Evolutionary conservation across 2,329 filamentous ascomycete genomes (phyloP).

Genomic region (Huntiella omanensis): DNA sequence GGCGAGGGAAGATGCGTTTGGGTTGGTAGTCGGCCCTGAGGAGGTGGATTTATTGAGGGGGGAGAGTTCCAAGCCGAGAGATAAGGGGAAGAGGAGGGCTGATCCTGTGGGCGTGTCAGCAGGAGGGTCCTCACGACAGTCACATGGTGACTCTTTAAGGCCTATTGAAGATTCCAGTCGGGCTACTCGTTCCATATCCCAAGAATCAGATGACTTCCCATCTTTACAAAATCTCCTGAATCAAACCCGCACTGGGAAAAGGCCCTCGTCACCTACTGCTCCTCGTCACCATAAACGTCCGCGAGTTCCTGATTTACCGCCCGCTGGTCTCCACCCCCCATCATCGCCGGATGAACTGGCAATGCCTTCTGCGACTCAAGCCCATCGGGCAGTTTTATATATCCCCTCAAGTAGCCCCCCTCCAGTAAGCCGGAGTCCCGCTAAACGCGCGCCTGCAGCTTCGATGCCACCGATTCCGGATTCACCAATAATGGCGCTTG

Average conservation of each 20-base stretch:
- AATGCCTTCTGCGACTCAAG: background rate
- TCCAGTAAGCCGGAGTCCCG: background rate
- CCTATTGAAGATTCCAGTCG: too few relatives aligned
- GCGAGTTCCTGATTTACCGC: background rate
- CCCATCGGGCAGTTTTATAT: background rate
- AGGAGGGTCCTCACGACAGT: too few relatives aligned
- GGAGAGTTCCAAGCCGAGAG: background rate
- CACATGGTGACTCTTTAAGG: too few relatives aligned
- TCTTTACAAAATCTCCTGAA: slow-evolving; percentile 2
- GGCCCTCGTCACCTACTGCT: slow-evolving; percentile 7
- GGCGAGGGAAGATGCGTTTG: slow-evolving; percentile 21
- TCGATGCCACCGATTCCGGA: background rate
- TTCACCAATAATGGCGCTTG: too few relatives aligned
- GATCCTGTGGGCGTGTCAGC: too few relatives aligned
- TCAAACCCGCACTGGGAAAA: slow-evolving; percentile 1
- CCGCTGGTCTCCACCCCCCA: background rate
- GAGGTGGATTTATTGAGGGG: slow-evolving; percentile 6
- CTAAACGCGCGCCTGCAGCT: background rate
- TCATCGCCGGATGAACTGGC: slow-evolving; percentile 4
- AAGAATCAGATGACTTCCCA: slow-evolving; percentile 10
- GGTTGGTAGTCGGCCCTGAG: slow-evolving; percentile 10
- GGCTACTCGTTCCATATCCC: background rate
- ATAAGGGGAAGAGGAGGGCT: too few relatives aligned
- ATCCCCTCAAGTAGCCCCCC: slow-evolving; percentile 10
- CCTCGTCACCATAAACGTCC: slow-evolving; percentile 1